Evolutionary conservation across 345 rosid genomes (phyloP), one percentile per base, ranked within the genome.

Genomic region (Ailanthus altissimus): DNA sequence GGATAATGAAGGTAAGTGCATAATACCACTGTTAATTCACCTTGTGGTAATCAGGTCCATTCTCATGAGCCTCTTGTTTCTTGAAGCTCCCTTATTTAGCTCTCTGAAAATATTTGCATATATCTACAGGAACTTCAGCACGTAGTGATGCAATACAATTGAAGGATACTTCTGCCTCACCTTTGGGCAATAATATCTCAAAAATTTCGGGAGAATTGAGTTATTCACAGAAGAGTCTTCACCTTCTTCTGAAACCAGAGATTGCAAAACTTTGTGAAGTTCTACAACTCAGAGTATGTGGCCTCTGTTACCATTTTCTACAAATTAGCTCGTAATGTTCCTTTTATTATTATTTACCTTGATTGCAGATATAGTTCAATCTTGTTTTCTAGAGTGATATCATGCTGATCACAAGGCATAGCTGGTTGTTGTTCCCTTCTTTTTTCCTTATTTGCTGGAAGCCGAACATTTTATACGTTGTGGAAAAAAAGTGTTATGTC

Each of bases 261-360:
- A 84, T 91, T 46, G 84, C 86, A 71, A 86, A 83, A 82, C 97
- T 96, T 75, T 83, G 91, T 83, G 84, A 87, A 84, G 82, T 86
- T 77, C 80, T 93, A 66, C 80, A 76, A 67, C 88, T 92, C 66
- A 82, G 91, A 53, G 98, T 96, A 85, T 82, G 90, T 75, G 53
- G 59, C 75, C 23, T 53, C 23, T 57, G 49, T 76, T 81, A 65
- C 61, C 63, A 72, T 72, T 73, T 54, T 75, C 66, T 42, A 42
- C 56, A 77, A 54, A 57, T 77, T 78, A 72, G 18, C 70, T 78
- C 71, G 13, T 56, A 25, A 23, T 72, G 21, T 43, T 72, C 42
- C 26, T 54, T 70, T 70, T 32, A 32, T 32, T 32, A 32, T 32
- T 32, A 32, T 32, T 32, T 32, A 32, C 38, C 38, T 70, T 38